These are phyloP conservation scores for Phytophthora pini DNA, from an alignment of 352 stramenopile genomes.

Conservation along the genomic window DNA sequence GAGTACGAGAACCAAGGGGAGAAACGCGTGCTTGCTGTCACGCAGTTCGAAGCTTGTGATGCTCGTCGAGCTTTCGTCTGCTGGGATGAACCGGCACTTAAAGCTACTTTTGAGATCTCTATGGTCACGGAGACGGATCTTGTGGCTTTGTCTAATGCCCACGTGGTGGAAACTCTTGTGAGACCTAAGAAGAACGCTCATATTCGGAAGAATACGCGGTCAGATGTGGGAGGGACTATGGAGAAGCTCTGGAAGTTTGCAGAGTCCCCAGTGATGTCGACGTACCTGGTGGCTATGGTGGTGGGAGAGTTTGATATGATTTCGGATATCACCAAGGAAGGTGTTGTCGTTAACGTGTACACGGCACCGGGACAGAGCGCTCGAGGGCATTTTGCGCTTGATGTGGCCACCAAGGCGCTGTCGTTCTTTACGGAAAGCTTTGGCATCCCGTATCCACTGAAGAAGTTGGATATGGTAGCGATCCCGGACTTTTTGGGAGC, in stretches of 20 bases:
- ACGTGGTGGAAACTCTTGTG: conserved; percentile 87
- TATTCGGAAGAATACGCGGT: conserved; percentile 53
- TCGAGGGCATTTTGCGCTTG: conserved; percentile 92
- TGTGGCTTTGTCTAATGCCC: conserved; percentile 97
- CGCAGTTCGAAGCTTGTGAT: conserved; percentile 86
- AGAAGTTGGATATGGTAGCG: conserved; percentile 98
- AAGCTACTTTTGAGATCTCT: conserved; percentile 94
- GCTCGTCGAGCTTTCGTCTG: conserved; percentile 96
- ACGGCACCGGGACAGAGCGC: conserved; percentile 92
- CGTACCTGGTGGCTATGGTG: conserved; percentile 96
- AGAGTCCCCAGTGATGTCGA: conserved; percentile 97
- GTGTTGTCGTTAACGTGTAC: conserved; percentile 96
- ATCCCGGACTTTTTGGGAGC: conserved; percentile 96
- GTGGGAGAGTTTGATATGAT: conserved; percentile 97
- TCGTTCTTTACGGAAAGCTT: conserved; percentile 80
- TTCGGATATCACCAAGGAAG: conserved; percentile 87
- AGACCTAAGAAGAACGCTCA: conserved; percentile 66
- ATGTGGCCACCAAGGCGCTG: conserved; percentile 63
- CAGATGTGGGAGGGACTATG: conserved; percentile 30
- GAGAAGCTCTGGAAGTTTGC: conserved; percentile 89
- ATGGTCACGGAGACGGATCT: conserved; percentile 93
- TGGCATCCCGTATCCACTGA: conserved; percentile 95
- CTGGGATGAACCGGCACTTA: conserved; percentile 97
- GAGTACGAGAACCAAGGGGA: conserved; percentile 93
- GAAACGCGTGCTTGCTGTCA: conserved; percentile 93